These are phyloP conservation scores for Thozetella sp. DNA, from an alignment of 495 filamentous ascomycete genomes.

Conservation along the genomic window DNA sequence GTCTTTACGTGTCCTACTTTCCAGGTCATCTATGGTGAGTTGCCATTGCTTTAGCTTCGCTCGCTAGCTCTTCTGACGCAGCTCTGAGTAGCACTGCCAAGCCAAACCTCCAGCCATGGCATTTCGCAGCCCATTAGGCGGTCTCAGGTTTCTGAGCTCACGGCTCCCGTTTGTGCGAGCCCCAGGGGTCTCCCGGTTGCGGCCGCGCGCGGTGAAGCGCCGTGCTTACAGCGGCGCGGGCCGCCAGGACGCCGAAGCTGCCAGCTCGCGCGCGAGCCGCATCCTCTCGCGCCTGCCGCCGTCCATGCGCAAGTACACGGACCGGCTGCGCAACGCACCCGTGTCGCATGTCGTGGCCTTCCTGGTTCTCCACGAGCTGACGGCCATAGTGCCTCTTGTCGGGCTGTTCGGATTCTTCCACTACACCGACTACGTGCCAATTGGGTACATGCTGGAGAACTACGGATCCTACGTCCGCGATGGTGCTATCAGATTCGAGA, in stretches of 20 bases:
- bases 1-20: too few species aligned
- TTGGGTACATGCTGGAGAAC: conserved; percentile 41
- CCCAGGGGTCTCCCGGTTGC: too few species aligned
- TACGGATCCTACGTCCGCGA: conserved; percentile 40
- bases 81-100: too few species aligned
- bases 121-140: neutral
- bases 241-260: neutral
- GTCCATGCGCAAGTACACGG: conserved; percentile 63
- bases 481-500: conserved; percentile 43
- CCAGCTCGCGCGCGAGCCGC: conserved; percentile 46
- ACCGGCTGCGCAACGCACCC: conserved; percentile 71
- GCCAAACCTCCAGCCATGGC: neutral
- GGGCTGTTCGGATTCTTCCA: conserved; percentile 79
- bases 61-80: too few species aligned
- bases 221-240: neutral
- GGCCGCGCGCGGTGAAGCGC: too few species aligned
- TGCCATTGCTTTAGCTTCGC: too few species aligned
- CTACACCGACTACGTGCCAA: conserved; percentile 66
- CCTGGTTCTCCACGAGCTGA: conserved; percentile 87
- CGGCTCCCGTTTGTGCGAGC: neutral
- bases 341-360: conserved; percentile 84
- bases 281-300: conserved; percentile 61
- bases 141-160: neutral
- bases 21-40: too few species aligned
- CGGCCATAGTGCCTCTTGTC: conserved; percentile 78